These are phyloP conservation scores for Xylariomycetidae sp. DNA, from an alignment of 2,329 filamentous ascomycete genomes.

Conservation along the genomic window DNA sequence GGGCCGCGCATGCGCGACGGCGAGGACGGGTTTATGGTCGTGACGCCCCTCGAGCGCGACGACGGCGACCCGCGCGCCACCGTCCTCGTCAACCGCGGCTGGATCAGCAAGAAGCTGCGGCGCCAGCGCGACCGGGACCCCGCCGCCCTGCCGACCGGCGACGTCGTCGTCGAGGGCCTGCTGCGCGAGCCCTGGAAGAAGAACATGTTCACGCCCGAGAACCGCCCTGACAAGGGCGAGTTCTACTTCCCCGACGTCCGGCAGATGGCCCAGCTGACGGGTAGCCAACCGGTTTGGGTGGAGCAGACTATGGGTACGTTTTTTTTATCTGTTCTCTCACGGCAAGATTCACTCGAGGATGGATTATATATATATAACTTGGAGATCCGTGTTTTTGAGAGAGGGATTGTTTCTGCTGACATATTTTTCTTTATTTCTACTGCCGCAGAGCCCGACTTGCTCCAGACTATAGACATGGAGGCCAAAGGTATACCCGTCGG, in stretches of 20 bases:
- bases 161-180: conserved; percentile 78
- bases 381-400: too few species aligned
- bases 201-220: conserved; percentile 95
- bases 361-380: too few species aligned
- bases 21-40: conserved; percentile 82
- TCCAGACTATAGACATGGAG: conserved; percentile 71
- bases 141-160: conserved; percentile 62
- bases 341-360: too few species aligned
- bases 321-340: too few species aligned
- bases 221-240: conserved; percentile 74
- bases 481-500: conserved; percentile 85
- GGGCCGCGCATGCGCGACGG: conserved; percentile 87
- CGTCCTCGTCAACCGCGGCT: conserved; percentile 84
- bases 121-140: conserved; percentile 59
- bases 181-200: conserved; percentile 90
- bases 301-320: conserved; percentile 85
- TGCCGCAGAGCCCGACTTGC: conserved; percentile 66
- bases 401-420: conserved; percentile 18
- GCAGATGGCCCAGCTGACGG: conserved; percentile 81
- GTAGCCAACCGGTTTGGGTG: conserved; percentile 87
- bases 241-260: conserved; percentile 94
- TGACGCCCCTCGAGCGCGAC: conserved; percentile 81
- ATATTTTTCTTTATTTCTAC: conserved; percentile 2
- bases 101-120: conserved; percentile 76
- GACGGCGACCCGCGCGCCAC: conserved; percentile 44